phyloP scores from a whole-genome alignment of 2,329 filamentous ascomycete genomes.

The Graphiopsis chlorocephala region DNA sequence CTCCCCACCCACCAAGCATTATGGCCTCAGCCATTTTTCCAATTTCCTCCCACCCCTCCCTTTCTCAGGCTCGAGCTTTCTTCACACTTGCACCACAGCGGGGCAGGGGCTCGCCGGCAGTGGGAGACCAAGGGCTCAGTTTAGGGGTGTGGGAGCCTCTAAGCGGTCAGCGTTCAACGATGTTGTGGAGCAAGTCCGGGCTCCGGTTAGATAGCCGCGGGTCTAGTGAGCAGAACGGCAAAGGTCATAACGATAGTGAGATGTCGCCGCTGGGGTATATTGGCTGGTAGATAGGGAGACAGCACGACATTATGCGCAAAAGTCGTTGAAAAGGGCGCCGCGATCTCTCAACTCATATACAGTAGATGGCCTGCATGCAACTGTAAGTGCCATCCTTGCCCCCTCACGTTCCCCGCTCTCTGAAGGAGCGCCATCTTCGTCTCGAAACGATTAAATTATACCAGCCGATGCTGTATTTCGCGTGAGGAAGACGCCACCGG shows the following conservation, averaged over 20 bases:
- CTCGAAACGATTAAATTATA: slow-evolving; percentile 4
- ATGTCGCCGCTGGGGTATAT: background rate
- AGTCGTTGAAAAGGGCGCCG: background rate
- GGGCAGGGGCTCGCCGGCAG: background rate
- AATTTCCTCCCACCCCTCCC: background rate
- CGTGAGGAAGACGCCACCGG: background rate
- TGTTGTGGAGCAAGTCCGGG: background rate
- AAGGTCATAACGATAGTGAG: background rate
- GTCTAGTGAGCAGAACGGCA: background rate
- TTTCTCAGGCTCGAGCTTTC: slow-evolving; percentile 1
- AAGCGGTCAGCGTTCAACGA: background rate
- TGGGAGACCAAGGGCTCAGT: background rate
- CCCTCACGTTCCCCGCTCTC: slow-evolving; percentile 4
- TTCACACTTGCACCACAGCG: background rate
- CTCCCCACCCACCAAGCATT: background rate
- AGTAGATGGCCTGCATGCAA: background rate
- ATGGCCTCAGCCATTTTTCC: slow-evolving; percentile 8
- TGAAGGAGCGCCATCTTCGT: background rate
- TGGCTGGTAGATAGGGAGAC: background rate
- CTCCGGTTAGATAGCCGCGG: background rate
- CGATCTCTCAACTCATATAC: background rate
- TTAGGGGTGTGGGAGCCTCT: background rate
- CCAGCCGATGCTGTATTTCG: background rate
- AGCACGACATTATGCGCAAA: background rate
- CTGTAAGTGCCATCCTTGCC: background rate